Evolutionary conservation across 495 filamentous ascomycete species (phyloP).

Genomic region (Penicillium coffeae): DNA sequence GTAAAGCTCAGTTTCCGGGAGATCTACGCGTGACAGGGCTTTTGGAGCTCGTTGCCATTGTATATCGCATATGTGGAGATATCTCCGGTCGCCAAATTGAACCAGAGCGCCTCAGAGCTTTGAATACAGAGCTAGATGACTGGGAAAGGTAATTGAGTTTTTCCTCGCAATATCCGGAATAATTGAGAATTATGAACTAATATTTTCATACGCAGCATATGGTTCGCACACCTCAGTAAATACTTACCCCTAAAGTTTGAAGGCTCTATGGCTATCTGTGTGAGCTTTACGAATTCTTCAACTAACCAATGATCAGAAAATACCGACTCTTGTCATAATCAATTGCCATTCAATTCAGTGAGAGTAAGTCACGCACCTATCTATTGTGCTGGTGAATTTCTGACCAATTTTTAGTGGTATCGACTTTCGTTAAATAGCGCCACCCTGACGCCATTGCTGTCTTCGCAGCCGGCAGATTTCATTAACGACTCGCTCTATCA

Average conservation of each 20-base stretch:
- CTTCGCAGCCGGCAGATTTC: slow-evolving; percentile 1
- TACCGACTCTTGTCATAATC: slow-evolving; percentile 14
- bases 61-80: slow-evolving; percentile 14
- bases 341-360: slow-evolving; percentile 16
- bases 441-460: slow-evolving; percentile 10
- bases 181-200: too few species aligned
- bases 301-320: slow-evolving; percentile 1
- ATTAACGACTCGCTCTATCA: slow-evolving; percentile 1
- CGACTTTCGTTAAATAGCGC: slow-evolving; percentile 17
- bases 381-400: neutral
- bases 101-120: neutral
- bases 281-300: neutral
- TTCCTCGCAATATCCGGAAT: too few species aligned
- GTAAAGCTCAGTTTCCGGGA: slow-evolving; percentile 4
- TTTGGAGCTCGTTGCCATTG: slow-evolving; percentile 14
- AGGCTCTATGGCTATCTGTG: too few species aligned
- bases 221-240: too few species aligned
- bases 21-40: slow-evolving; percentile 12
- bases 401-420: slow-evolving; percentile 12
- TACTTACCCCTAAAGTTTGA: too few species aligned
- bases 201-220: too few species aligned
- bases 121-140: slow-evolving; percentile 13
- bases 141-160: slow-evolving; percentile 11
- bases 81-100: slow-evolving; percentile 11
- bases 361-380: slow-evolving; percentile 2